Conservation (phyloP, 2,329 filamentous ascomycete species). For the Cytospora leucostoma region DNA sequence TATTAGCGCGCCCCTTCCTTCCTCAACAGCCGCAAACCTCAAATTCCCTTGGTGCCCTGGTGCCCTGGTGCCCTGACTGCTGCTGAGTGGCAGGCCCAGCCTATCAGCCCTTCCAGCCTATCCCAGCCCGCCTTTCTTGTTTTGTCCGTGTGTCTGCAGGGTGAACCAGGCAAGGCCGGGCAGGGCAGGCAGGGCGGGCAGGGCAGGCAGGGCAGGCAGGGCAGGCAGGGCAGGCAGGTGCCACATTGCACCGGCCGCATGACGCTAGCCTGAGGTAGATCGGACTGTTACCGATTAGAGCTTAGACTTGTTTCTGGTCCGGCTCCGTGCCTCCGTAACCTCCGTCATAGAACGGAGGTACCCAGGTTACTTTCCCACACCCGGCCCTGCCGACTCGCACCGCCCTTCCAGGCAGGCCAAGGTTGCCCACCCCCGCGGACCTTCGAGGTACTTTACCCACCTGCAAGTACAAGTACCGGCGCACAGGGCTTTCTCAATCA, state of each 20-base stretch:
- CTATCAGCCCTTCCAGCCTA: background rate
- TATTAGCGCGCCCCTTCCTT: background rate
- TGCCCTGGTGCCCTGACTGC: too few species aligned
- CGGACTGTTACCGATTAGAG: background rate
- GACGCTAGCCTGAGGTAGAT: slow-evolving; percentile 1
- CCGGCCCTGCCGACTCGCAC: too few species aligned
- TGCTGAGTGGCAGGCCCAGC: background rate
- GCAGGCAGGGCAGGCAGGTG: background rate
- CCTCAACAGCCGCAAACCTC: background rate
- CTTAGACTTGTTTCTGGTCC: background rate
- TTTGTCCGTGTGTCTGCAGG: slow-evolving; percentile 7
- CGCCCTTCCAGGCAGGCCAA: too few species aligned
- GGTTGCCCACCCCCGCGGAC: too few species aligned
- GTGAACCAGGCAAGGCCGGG: background rate
- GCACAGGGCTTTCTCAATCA: too few species aligned
- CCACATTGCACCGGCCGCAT: slow-evolving; percentile 1
- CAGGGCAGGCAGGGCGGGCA: background rate
- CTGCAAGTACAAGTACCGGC: too few species aligned
- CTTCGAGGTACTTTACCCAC: too few species aligned
- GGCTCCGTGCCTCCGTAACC: background rate
- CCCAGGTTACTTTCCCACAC: background rate
- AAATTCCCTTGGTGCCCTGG: too few species aligned
- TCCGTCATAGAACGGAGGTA: background rate
- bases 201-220: background rate
- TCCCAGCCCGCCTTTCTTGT: background rate